These are phyloP conservation scores for Tetragonia tetragonoides DNA, from an alignment of 148 eudicot genomes.

Conservation along the genomic window DNA sequence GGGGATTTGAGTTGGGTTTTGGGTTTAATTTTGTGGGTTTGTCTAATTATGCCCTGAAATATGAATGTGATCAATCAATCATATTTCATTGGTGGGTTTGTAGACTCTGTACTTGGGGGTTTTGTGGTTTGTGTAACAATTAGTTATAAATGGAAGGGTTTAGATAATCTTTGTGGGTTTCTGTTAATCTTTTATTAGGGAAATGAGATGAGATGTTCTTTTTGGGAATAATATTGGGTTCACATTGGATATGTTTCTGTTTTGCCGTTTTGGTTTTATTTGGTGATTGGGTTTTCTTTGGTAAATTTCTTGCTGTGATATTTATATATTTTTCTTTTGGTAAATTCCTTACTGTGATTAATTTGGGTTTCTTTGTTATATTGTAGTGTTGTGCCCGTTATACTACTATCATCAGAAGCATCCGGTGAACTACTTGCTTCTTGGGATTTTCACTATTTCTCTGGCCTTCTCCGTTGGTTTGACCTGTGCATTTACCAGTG, in stretches of 20 bases:
- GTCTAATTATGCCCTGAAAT: no score
- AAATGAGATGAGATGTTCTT: not conserved
- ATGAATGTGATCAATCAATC: not conserved
- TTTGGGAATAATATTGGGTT: not conserved
- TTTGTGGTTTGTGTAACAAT: no score
- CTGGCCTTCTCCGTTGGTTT: conserved; percentile 52
- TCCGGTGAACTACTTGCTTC: conserved; percentile 63
- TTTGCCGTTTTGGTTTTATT: no score
- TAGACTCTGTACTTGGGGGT: not conserved
- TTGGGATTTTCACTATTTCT: conserved; percentile 56
- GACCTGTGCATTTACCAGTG: conserved; percentile 59
- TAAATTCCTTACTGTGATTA: not conserved
- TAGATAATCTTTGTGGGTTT: not conserved
- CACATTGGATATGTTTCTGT: no score
- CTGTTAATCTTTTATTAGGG: not conserved
- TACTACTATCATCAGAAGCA: conserved; percentile 51
- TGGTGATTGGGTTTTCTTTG: no score
- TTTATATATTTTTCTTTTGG: no score
- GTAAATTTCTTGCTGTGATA: not conserved
- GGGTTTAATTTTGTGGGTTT: not conserved
- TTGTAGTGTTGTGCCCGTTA: conserved; percentile 60
- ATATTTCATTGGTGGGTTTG: not conserved
- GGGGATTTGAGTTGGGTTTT: conserved; percentile 3
- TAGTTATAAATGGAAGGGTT: no score
- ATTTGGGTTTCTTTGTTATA: conserved; percentile 2